These are phyloP conservation scores for Rutstroemia sp. DNA, from an alignment of 2,329 filamentous ascomycete species.

Conservation along the genomic window DNA sequence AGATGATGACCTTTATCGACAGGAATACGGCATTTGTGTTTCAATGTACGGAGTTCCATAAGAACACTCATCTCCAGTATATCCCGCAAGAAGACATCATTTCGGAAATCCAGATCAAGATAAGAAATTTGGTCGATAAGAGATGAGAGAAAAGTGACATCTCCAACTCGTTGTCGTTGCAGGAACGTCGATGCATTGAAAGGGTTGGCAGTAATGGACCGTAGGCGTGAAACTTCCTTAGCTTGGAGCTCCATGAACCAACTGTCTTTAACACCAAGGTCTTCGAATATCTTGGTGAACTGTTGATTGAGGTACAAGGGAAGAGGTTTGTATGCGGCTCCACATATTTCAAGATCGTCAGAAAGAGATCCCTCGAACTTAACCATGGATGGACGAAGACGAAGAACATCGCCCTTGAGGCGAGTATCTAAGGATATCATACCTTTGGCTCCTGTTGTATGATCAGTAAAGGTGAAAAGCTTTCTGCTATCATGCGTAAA, in stretches of 20 bases:
- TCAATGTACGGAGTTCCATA: slow-evolving; percentile 64
- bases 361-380: slow-evolving; percentile 59
- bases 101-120: slow-evolving; percentile 56
- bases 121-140: slow-evolving; percentile 53
- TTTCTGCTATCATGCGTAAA: too few relatives aligned
- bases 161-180: slow-evolving; percentile 52
- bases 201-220: slow-evolving; percentile 48
- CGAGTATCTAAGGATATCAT: slow-evolving; percentile 65
- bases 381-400: slow-evolving; percentile 66
- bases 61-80: slow-evolving; percentile 64
- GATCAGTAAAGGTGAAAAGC: neutral
- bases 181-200: slow-evolving; percentile 61
- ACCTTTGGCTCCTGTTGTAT: slow-evolving; percentile 55
- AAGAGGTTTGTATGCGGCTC: slow-evolving; percentile 58
- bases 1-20: slow-evolving; percentile 65
- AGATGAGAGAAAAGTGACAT: slow-evolving; percentile 49
- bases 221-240: slow-evolving; percentile 52
- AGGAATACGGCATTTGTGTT: slow-evolving; percentile 70
- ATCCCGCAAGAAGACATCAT: slow-evolving; percentile 62
- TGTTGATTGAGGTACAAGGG: slow-evolving; percentile 69
- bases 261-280: slow-evolving; percentile 51
- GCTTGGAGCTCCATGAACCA: slow-evolving; percentile 61
- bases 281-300: slow-evolving; percentile 80
- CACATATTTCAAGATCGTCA: slow-evolving; percentile 63
- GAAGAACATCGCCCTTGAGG: slow-evolving; percentile 50